Base-by-base conservation (phyloP, 805 yeast genomes). In the Metschnikowia chrysomelidarum region DNA sequence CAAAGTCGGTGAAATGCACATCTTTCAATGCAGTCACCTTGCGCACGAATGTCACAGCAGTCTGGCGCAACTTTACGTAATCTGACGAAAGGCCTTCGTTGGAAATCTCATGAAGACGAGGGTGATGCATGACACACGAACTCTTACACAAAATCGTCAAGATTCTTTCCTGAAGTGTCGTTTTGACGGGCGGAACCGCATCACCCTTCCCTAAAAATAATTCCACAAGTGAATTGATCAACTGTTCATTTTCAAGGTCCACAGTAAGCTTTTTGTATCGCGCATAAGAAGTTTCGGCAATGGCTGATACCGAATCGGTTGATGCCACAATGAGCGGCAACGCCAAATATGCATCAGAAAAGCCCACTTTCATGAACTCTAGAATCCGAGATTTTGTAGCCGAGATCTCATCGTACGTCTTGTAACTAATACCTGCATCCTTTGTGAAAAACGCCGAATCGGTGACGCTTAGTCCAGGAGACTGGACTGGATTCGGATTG, bases 401-500 rank as follows among this genome's bases (percentile, higher is more conserved):
- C 9, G 39, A 44, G 26, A 86, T 56, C 13, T 73, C 76, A 0
- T 67, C 68, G 5, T 64, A 60, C 1, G 62, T 40, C 34, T 74
- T 74, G 50, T 75, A 79, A 0, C 73, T 56, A 0, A 79, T 74
- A 18, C 89, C 91, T 2, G 91, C 87, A 43, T 75, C 75, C 35
- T 69, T 71, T 0, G 87, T 81, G 47, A 87, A 76, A 47, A 81
- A 86, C 1, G 74, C 54, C 13, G 75, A 71, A 26, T 82, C 87
- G 0, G 53, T 53, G 0, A 67, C 55, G 10, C 80, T 64, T 33
- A 88, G 59, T 0, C 95, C 95, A 0, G 91, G 87, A 38, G 77
- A 69, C 49, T 40, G 54, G 36, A 36, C 58, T 41, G 32, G 69
- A 54, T 26, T 56, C 37, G 47, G 37, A 6, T 44, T 27, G 0